Base-by-base conservation (phyloP, 495 filamentous ascomycete genomes). In the Penicillium desertorum region DNA sequence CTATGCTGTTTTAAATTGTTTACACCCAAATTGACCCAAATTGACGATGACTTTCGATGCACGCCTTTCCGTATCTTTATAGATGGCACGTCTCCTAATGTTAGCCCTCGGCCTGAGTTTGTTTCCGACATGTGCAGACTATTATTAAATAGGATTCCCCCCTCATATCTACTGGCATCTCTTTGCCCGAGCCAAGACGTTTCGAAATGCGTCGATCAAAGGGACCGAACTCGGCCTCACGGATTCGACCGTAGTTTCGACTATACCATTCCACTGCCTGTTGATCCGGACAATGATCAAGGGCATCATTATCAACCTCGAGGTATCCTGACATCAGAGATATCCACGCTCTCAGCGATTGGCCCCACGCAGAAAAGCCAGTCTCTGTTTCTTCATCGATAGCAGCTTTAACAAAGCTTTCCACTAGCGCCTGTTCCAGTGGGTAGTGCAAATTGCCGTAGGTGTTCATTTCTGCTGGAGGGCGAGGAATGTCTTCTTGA, bases 151-250 rank as follows among this genome's bases (percentile, higher is more conserved):
- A 64, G 60, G 53, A 49, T 53, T 50, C 7, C 63, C 63, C 61
- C 49, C 57, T 61, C 55, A 61, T 63, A 57, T 63, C 58, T 49
- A 64, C 44, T 55, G 49, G 62, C 50, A 61, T 58, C 37, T 61
- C 58, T 56, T 58, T 64, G 23, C 58, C 58, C n/a, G 58, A 64
- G 23, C 62, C 58, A 20, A 64, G 54, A 58, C 54, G 58, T 61
- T 60, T 64, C 41, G 58, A 51, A 59, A 64, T 41, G 5, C 58
- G 62, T n/a, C 44, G 58, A 58, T 64, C 49, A 17, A 58, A 23
- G 27, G 58, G 25, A 52, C 61, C 61, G 51, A 63, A 63, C 20
- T 51, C 41, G 19, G 30, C 32, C 48, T 51, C 30, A 23, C 14
- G 30, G 19, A 51, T 51, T 51, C 48, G 48, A 51, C 48, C 30